Base-by-base conservation (phyloP, 2,329 filamentous ascomycete species). In the Cryphonectria carpinicola region DNA sequence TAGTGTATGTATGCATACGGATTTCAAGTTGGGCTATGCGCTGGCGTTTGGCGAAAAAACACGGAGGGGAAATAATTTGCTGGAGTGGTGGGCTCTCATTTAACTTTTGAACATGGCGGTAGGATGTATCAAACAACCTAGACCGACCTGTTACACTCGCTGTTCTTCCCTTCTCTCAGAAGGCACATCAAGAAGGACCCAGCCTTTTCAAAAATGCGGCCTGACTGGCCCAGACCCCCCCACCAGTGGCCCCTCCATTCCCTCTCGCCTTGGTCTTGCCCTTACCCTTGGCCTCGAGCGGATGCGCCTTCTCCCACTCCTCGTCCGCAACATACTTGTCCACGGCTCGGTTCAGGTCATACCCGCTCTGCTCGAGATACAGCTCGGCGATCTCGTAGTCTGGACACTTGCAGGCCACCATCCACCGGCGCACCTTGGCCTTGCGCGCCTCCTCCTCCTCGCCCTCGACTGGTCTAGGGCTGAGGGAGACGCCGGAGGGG, bases 361-460 rank as follows among this genome's bases (percentile, higher is more conserved):
- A 93, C 10, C 85, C 84, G 32, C 85, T 83, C 78, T 93, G 90
- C 76, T 93, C 87, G 60, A 96, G 84, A 79, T 96, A 96, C 28
- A 95, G 78, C 39, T 92, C 79, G 1, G 93, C 93, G 66, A 94
- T 84, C 77, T 94, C 91, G 81, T 90, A 95, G 83, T 95, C 91
- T 35, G 88, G 83, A 39, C 93, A 91, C 78, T 95, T 95, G 81
- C 90, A 93, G 1, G 86, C 85, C 2, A 93, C 89, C 93, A 95
- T 95, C 84, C 91, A 95, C 72, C 91, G 87, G 58, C 93, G 85
- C 46, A 95, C 85, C 77, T 90, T 90, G 25, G 83, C 85, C 81
- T 93, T 95, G 73, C 89, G 86, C 65, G 87, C 83, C 80, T 93
- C 90, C 76, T 94, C 92, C 62, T 92, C 91, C 77, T 93, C 92